Base-by-base conservation (phyloP, 192 early-diverging fungal species). In the Linnemannia schmuckeri region DNA sequence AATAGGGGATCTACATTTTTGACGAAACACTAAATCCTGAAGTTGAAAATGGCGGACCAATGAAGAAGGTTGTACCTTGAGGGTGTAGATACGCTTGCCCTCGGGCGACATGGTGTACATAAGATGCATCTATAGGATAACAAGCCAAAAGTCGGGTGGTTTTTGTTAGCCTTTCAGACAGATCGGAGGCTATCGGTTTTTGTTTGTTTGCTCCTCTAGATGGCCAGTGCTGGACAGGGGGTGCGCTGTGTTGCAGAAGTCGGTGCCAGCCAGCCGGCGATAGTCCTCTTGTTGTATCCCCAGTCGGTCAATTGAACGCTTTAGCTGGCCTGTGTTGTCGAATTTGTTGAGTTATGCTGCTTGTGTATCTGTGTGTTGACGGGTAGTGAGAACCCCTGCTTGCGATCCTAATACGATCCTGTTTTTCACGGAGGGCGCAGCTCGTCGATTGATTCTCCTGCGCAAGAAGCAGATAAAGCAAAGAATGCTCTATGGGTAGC, bases 31-130 rank as follows among this genome's bases (percentile, higher is more conserved):
- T 52, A 20, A 20, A 4, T 18, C 49, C 17, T 52, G 49, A 52
- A 52, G 49, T 6, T 22, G 75, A 15, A 61, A 8, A 24, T 55
- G 27, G 57, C n/a, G 57, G 57, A 61, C 30, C 24, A n/a, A 55
- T 24, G 55, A 27, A 18, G 20, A 24, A 41, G 27, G 38, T 55
- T 79, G 35, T 88, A 96, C 95, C 94, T 98, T 98, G 88, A 99
- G 97, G 72, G 97, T 99, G 92, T 99, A 99, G 79, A 97, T 92
- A 82, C 97, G 95, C 91, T 98, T 95, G 88, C 98, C 97, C 75
- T 90, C 84, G 81, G 89, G 89, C 85, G 95, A 92, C 79, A 94
- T 77, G 78, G 93, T 93, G 94, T 94, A 98, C 96, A 97, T 97
- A 88, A 99, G 94, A 93, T 99, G 97, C 97, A 99, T 99, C 85